Evolutionary conservation across 208 protist species (phyloP), one percentile per base, ranked within the genome.

Genomic region (Zelonia costaricensis): DNA sequence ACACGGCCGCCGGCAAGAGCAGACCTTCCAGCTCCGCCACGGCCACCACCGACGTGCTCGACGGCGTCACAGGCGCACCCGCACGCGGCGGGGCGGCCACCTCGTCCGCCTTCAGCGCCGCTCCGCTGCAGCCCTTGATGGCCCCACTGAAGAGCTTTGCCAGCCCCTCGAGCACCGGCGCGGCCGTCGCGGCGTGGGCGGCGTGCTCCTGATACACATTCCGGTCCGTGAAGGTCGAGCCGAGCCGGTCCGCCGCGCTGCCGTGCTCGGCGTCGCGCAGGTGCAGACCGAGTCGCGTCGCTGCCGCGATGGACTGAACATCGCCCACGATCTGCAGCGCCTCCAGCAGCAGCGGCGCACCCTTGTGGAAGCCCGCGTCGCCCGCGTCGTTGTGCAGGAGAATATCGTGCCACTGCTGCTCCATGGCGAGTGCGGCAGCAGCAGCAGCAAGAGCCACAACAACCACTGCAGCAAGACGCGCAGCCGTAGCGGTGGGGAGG

Each of bases 351-450:
- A 88, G 59, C 15, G 84, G 84, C 1, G 85, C 85, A 12, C 73
- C 85, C 13, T 65, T 69, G 57, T 64, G 70, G 39, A 88, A 89
- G 46, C 60, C 70, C 0, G 28, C 58, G 60, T 91, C 85, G 27
- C 82, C 88, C 22, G 80, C 72, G 56, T 94, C 88, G 36, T 84
- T 65, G 35, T 82, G 64, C 25, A 94, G 71, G 8, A 86, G 33
- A 13, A 94, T 69, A 28, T 89, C 81, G 61, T 90, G 83, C 75
- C 76, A 87, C 67, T 78, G 46, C 18, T 68, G 52, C 66, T 76
- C 62, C 59, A 75, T 76, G 4, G 27, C 0, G 28, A 3, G 39
- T 40, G n/a, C 27, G 46, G 16, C 20, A n/a, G n/a, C n/a, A n/a
- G n/a, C n/a, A n/a, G n/a, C n/a, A n/a, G n/a, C n/a, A n/a, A n/a